Evolutionary conservation across 208 protist species (phyloP).

Genomic region (Leptomonas pyrrhocoris): DNA sequence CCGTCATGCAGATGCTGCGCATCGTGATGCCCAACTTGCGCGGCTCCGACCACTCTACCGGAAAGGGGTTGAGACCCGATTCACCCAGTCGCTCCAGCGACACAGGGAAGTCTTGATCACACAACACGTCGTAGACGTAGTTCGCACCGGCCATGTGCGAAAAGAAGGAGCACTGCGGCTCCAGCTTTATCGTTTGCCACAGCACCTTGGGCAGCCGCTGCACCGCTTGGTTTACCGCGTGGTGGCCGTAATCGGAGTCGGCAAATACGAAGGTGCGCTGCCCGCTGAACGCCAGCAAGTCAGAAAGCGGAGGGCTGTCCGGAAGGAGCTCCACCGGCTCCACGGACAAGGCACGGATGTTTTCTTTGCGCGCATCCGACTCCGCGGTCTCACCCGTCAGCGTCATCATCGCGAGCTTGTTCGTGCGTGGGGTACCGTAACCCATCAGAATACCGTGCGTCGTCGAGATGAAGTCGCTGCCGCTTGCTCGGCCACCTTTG

Average conservation of each 20-base stretch:
- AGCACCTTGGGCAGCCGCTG: constrained; percentile 56
- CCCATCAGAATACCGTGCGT: constrained; percentile 80
- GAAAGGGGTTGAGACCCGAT: constrained; percentile 87
- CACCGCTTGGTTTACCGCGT: constrained; percentile 52
- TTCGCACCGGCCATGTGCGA: constrained; percentile 77
- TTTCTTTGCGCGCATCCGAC: constrained; percentile 41
- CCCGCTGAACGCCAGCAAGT: constrained; percentile 76
- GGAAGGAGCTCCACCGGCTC: constrained; percentile 71
- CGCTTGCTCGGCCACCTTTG: constrained; percentile 66
- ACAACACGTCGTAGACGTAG: constrained; percentile 86
- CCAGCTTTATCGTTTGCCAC: constrained; percentile 77
- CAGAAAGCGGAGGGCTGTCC: constrained; percentile 80
- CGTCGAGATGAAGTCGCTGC: constrained; percentile 79
- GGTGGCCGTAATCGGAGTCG: constrained; percentile 59
- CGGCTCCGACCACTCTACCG: constrained; percentile 87
- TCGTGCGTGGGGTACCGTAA: constrained; percentile 71
- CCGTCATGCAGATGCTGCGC: constrained; percentile 82
- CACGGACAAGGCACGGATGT: constrained; percentile 55
- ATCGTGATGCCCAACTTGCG: constrained; percentile 86
- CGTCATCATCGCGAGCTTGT: constrained; percentile 68
- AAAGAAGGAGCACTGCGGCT: constrained; percentile 74
- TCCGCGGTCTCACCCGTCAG: constrained; percentile 43
- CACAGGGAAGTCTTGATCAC: constrained; percentile 84
- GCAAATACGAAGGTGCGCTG: constrained; percentile 71
- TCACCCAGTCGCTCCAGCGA: constrained; percentile 84